Evolutionary conservation across 768 basidiomycete genomes (phyloP).

Genomic region (Mycena maculata): DNA sequence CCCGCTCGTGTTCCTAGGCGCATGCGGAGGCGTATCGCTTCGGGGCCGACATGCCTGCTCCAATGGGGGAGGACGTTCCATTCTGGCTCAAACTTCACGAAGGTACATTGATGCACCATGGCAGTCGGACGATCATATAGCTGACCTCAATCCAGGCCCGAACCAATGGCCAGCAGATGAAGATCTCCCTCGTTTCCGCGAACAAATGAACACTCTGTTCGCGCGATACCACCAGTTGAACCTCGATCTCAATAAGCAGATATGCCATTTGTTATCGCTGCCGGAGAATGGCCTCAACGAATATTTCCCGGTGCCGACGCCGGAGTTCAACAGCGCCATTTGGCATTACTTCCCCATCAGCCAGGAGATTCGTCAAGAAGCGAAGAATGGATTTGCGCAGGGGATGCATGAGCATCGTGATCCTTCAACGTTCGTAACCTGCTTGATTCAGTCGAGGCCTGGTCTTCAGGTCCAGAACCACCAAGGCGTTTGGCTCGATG

Average conservation of each 20-base stretch:
- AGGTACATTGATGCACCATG: constrained; percentile 33
- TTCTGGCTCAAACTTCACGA: constrained; percentile 46
- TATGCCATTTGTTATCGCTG: constrained; percentile 40
- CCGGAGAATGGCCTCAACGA: constrained; percentile 36
- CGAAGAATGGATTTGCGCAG: constrained; percentile 42
- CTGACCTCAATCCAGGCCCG: constrained; percentile 36
- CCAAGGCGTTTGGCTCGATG: constrained; percentile 42
- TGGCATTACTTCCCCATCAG: constrained; percentile 46
- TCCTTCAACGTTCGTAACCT: constrained; percentile 45
- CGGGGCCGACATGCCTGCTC: constrained; percentile 40
- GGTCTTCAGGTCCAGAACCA: constrained; percentile 47
- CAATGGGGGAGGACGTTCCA: constrained; percentile 36
- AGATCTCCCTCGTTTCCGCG: constrained; percentile 42
- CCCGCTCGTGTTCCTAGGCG: constrained; percentile 34
- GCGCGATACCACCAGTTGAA: constrained; percentile 41
- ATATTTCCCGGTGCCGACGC: constrained; percentile 38
- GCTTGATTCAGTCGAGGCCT: constrained; percentile 43
- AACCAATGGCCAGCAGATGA: constrained; percentile 45
- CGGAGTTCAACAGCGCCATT: constrained; percentile 44
- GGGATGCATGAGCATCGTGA: constrained; percentile 49
- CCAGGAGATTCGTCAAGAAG: constrained; percentile 34
- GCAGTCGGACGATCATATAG: background rate
- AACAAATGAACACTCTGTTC: constrained; percentile 42
- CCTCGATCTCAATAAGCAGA: constrained; percentile 44
- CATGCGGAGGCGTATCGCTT: constrained; percentile 46